Base-by-base conservation (phyloP, 306 rosid genomes). In the Ceratonia siliqua region DNA sequence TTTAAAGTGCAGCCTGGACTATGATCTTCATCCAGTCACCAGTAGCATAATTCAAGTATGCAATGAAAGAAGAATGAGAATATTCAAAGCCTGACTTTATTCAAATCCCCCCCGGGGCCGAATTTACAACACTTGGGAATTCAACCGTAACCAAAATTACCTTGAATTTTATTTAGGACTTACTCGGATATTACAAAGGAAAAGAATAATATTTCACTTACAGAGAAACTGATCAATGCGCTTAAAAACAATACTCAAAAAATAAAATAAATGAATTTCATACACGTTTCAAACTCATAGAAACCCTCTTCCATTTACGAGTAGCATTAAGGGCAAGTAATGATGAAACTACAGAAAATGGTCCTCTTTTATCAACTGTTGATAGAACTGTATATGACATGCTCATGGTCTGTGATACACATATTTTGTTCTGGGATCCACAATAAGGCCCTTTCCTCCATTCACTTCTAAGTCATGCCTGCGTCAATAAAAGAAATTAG, bases 391-490 rank as follows among this genome's bases (percentile, higher is more conserved):
- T 61, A 48, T 48, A 27, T 46, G 28, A 10, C 62, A 49, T 42
- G 20, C 70, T 72, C 87, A 90, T 13, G 94, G 89, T 68, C 96
- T 92, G 63, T 84, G 90, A 59, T 92, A 90, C 61, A 90, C 96
- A 36, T 83, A 90, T 57, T 86, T 90, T 33, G 96, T 92, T 79
- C 98, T 79, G 1, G 96, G 96, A 35, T 92, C 98, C 70, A 90
- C 91, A 49, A 92, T 87, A 43, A 90, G 81, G 72, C 98, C 96
- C 74, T 89, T 92, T 55, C 98, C 98, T 84, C 98, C 98, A 41
- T 92, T 92, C 70, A 88, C 96, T 79, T 92, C 98, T 63, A 92
- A 77, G 82, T 92, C 98, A 53, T 92, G 96, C 92, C 98, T 92
- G 84, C 72, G 18, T 71, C 42, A 58, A 68, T 28, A 50, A 18